Evolutionary conservation across 2,329 filamentous ascomycete species (phyloP), one percentile per base, ranked within the genome.

Genomic region (Ophiocordyceps unilateralis): DNA sequence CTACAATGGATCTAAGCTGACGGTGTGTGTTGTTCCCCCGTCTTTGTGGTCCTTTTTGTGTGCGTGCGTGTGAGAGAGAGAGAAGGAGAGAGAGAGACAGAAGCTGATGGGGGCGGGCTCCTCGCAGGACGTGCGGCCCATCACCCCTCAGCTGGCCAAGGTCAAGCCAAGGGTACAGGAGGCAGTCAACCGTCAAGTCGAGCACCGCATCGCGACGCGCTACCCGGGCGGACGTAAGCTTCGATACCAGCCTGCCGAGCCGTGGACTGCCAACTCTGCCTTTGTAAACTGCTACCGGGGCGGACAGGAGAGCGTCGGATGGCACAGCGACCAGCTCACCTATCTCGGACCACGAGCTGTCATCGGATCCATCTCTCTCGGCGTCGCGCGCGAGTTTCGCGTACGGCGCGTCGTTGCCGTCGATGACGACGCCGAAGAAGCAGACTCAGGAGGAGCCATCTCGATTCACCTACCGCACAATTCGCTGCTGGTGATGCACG

Each of bases 231-330:
- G 78, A 12, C 69, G 74, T 57, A 93, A 89, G 58, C 71, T 95
- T 23, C 78, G 71, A 50, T 78, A 83, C 51, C 88, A 95, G 54
- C 82, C 80, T 0, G 72, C 84, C 0, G 60, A 72, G 0, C 62
- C 70, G 1, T 96, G 89, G 88, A 66, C 67, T 9, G 84, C 89
- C 10, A 96, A 96, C 55, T 85, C 86, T 0, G 86, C 88, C 0
- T 89, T 95, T 54, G 88, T 93, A 15, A 98, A 98, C 58, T 93
- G 86, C 64, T 98, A 98, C 58, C 69, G 80, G 51, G 88, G 88
- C 0, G 80, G 77, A 0, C 69, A 77, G 11, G 77, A 96, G 62
- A 85, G 71, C 47, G 88, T 96, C 1, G 91, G 91, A 26, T 96
- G 85, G 62, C 91, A 98, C 60, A 79, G 83, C 30, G 91, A 98